Evolutionary conservation across 108 stramenopile genomes (phyloP).

Genomic region (Thalassiosira profunda): DNA sequence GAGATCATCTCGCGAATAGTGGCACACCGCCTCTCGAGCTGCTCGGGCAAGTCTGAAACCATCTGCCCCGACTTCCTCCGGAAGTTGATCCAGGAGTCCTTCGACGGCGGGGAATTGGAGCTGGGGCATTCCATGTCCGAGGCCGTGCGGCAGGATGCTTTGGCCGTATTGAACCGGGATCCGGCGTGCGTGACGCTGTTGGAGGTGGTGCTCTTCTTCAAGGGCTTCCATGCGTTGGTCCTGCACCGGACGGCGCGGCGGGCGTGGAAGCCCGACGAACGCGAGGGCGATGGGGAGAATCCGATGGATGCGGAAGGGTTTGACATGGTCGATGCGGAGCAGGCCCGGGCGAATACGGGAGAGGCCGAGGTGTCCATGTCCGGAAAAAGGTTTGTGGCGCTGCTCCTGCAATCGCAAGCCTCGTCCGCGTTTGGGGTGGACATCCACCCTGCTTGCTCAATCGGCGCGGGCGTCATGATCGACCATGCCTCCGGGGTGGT

Average conservation of each 20-base stretch:
- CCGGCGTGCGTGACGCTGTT: conserved; percentile 67
- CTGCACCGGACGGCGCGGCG: conserved; percentile 81
- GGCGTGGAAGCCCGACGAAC: conserved; percentile 76
- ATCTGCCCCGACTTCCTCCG: conserved; percentile 58
- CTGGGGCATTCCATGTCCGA: conserved; percentile 67
- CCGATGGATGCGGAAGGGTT: too few relatives aligned
- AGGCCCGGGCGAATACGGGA: too few relatives aligned
- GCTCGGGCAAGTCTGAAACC: conserved; percentile 28
- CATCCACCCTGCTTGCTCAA: conserved; percentile 85
- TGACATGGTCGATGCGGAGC: too few relatives aligned
- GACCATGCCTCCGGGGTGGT: conserved; percentile 71
- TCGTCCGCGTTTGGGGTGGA: conserved; percentile 88
- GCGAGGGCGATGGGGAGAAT: too few relatives aligned
- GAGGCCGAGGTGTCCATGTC: too few relatives aligned
- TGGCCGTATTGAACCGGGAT: conserved; percentile 81
- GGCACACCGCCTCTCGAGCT: conserved; percentile 29
- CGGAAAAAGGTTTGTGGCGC: conserved; percentile 64
- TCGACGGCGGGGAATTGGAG: conserved; percentile 36
- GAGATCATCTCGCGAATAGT: conserved; percentile 40
- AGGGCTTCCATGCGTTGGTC: conserved; percentile 92
- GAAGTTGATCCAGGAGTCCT: conserved; percentile 35
- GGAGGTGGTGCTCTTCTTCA: conserved; percentile 80
- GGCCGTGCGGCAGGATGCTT: conserved; percentile 66
- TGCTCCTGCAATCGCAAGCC: conserved; percentile 82
- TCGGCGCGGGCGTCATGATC: conserved; percentile 77